Conservation (phyloP, 2,329 filamentous ascomycete genomes). For the Trichoderma polysporum region DNA sequence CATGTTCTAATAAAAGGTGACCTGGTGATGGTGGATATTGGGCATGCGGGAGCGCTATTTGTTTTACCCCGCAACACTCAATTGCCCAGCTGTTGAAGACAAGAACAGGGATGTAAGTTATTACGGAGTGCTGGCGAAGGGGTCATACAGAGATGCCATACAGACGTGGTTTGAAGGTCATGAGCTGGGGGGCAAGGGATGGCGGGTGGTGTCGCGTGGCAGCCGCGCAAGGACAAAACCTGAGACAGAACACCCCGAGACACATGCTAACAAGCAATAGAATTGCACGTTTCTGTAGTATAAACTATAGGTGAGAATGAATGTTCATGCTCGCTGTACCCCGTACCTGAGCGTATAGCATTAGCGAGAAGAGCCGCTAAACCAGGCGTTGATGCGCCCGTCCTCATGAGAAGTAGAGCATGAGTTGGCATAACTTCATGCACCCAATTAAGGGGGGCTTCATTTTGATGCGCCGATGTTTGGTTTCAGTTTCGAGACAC, state of each 20-base stretch:
- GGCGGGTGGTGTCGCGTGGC: neutral
- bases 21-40: conserved; percentile 17
- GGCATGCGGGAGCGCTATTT: conserved; percentile 19
- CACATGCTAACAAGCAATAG: neutral
- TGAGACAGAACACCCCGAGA: neutral
- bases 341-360: neutral
- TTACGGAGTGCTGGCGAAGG: conserved; percentile 5
- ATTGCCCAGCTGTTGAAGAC: neutral
- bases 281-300: neutral
- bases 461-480: neutral
- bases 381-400: neutral
- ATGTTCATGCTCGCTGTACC: too few species aligned
- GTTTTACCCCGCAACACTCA: conserved; percentile 14
- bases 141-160: conserved; percentile 6
- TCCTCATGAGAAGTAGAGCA: neutral
- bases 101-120: conserved; percentile 2
- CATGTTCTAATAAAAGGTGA: neutral
- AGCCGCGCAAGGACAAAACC: neutral
- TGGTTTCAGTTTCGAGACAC: conserved; percentile 12
- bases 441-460: conserved; percentile 3
- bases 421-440: conserved; percentile 5
- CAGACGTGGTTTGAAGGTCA: neutral
- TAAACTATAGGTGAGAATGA: neutral
- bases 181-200: neutral
- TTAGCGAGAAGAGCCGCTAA: neutral